Percentiles rank a stretch among this genome's conserved stretches.
Conservation (phyloP, 768 basidiomycete species). For the Hortiboletus campestris region DNA sequence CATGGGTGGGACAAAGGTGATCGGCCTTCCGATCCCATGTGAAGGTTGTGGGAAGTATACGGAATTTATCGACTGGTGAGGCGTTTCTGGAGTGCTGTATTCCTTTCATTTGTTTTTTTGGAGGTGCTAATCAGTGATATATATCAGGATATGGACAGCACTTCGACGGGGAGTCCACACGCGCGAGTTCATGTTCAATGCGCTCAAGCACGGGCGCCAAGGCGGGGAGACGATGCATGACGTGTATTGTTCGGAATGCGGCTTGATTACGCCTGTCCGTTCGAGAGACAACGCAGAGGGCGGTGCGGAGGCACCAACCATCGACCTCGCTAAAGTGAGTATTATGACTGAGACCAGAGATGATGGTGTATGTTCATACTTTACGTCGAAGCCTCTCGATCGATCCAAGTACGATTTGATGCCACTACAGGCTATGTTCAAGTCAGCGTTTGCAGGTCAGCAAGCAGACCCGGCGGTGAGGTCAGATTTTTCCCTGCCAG, state of each 20-base stretch:
- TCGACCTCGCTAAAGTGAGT: constrained; percentile 5
- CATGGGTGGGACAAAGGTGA: background rate
- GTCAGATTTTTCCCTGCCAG: background rate
- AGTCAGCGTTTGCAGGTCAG: background rate
- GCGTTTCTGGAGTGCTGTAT: background rate
- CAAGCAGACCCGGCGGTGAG: background rate
- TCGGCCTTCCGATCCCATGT: background rate
- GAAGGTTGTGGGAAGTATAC: background rate
- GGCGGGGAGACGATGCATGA: constrained; percentile 16
- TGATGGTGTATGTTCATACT: background rate
- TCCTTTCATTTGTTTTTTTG: background rate
- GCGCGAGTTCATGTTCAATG: constrained; percentile 10
- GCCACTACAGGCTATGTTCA: background rate
- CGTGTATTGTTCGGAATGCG: constrained; percentile 13
- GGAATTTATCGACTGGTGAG: background rate
- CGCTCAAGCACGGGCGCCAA: constrained; percentile 7
- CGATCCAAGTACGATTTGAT: constrained; percentile 13
- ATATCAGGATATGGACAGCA: constrained; percentile 7
- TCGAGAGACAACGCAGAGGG: constrained; percentile 12
- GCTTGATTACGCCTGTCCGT: constrained; percentile 1
- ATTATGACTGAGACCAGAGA: background rate
- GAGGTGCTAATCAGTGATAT: background rate
- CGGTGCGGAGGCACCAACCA: constrained; percentile 7
- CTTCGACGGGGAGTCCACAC: constrained; percentile 12
- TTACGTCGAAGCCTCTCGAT: constrained; percentile 6